A percentile compares a stretch with the other conserved stretches of the same genome.
phyloP scores from a whole-genome alignment of 441 rosid genomes.

The Raphanus hybrid region DNA sequence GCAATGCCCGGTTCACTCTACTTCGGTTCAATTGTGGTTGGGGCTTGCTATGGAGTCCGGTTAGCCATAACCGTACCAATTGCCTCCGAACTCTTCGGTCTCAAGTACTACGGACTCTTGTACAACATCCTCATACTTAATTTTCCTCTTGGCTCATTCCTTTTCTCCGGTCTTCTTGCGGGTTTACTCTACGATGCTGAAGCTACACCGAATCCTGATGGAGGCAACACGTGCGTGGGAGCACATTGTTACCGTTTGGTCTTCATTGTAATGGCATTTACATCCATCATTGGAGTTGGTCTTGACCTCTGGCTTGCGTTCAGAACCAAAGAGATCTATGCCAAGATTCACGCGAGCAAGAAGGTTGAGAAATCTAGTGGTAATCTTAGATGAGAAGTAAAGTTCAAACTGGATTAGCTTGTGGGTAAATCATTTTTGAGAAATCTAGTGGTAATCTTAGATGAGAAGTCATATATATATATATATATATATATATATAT shows the following conservation, averaged over 20 bases:
- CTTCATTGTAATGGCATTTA: conserved; percentile 67
- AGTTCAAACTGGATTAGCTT: not conserved
- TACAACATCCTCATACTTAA: conserved; percentile 82
- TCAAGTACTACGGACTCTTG: conserved; percentile 74
- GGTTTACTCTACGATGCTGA: conserved; percentile 72
- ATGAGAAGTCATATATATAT: no score
- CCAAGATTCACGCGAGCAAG: conserved; percentile 35
- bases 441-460: not conserved
- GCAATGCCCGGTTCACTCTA: conserved; percentile 84
- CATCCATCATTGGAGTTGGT: conserved; percentile 64
- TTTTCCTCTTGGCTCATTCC: conserved; percentile 85
- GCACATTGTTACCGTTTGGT: conserved; percentile 76
- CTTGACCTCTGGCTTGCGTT: conserved; percentile 62
- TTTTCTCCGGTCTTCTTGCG: conserved; percentile 85
- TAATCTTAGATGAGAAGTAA: conserved; percentile 16
- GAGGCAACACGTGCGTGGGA: conserved; percentile 82
- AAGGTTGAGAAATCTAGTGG: conserved; percentile 29
- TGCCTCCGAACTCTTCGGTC: conserved; percentile 89
- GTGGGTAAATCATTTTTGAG: conserved; percentile 16
- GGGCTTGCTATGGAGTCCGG: conserved; percentile 84
- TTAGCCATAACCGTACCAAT: conserved; percentile 79
- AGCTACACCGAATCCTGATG: conserved; percentile 66
- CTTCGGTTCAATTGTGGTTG: conserved; percentile 73
- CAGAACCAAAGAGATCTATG: conserved; percentile 60
- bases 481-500: not conserved